Percentiles rank a stretch among this genome's conserved stretches.
phyloP scores from a whole-genome alignment of 495 filamentous ascomycete genomes.

The Daldinia concentrica region DNA sequence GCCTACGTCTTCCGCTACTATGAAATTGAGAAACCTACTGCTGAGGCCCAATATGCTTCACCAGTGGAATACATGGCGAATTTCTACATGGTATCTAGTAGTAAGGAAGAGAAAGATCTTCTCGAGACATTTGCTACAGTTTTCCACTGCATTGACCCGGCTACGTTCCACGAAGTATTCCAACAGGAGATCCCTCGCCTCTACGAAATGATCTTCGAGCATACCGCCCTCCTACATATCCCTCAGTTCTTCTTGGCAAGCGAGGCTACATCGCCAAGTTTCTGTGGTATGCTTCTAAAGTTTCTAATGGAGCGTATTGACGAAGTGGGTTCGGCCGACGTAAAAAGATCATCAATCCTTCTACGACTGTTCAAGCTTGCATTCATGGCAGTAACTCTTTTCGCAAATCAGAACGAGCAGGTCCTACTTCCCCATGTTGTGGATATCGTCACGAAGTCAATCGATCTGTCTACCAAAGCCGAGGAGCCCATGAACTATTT shows the following conservation, averaged over 20 bases:
- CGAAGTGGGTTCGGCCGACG: conserved; percentile 90
- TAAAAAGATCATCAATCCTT: conserved; percentile 88
- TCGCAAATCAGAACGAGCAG: conserved; percentile 92
- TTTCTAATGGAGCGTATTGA: conserved; percentile 97
- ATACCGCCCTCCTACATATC: conserved; percentile 90
- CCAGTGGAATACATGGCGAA: conserved; percentile 90
- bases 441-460: conserved; percentile 94
- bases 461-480: conserved; percentile 92
- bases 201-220: conserved; percentile 97
- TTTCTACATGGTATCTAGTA: conserved; percentile 89
- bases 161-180: conserved; percentile 98
- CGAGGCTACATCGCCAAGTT: conserved; percentile 96
- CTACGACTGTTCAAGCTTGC: conserved; percentile 96
- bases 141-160: conserved; percentile 98
- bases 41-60: conserved; percentile 78
- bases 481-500: conserved; percentile 99
- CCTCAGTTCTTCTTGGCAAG: conserved; percentile 98
- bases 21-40: conserved; percentile 79
- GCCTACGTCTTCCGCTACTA: conserved; percentile 97
- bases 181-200: conserved; percentile 95
- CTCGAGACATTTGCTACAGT: conserved; percentile 98
- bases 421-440: conserved; percentile 95
- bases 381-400: conserved; percentile 99
- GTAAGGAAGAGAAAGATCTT: conserved; percentile 96
- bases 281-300: conserved; percentile 96